Conservation (phyloP, 257 asterid genomes). For the Anisodus tanguticus region DNA sequence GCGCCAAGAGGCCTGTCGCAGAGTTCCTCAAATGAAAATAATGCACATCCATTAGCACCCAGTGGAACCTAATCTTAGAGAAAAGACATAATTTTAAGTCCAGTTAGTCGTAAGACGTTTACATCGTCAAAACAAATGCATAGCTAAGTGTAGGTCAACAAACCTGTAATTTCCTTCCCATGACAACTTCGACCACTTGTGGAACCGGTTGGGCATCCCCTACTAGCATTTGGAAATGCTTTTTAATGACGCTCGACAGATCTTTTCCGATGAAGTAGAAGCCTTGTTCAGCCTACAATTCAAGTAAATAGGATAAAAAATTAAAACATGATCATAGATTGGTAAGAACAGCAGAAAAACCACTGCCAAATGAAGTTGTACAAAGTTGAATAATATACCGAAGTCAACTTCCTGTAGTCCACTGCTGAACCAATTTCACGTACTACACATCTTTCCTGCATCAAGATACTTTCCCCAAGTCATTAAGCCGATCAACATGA, state of each 20-base stretch:
- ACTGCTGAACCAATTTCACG: constrained; percentile 87
- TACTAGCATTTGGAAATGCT: constrained; percentile 67
- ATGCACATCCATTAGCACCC: constrained; percentile 90
- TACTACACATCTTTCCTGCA: constrained; percentile 85
- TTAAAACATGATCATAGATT: not conserved
- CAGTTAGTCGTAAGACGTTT: constrained; percentile 5
- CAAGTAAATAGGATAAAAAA: constrained; percentile 26
- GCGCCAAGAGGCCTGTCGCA: constrained; percentile 97
- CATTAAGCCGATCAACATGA: constrained; percentile 27
- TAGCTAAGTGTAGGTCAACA: not conserved
- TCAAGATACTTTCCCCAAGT: constrained; percentile 34
- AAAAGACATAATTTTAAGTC: not conserved
- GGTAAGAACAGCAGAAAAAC: constrained; percentile 26
- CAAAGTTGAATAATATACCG: constrained; percentile 48
- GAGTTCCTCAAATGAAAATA: constrained; percentile 82
- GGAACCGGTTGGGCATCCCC: constrained; percentile 63
- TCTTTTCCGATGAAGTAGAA: constrained; percentile 67
- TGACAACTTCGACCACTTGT: constrained; percentile 86
- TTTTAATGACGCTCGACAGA: constrained; percentile 60
- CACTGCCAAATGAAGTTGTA: not conserved
- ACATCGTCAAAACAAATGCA: not conserved
- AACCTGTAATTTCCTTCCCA: constrained; percentile 93
- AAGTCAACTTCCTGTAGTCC: constrained; percentile 86
- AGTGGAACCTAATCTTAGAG: constrained; percentile 62
- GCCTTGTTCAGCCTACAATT: constrained; percentile 74